Base-by-base conservation (phyloP, 2,329 filamentous ascomycete species). In the Ophiostoma sp. region DNA sequence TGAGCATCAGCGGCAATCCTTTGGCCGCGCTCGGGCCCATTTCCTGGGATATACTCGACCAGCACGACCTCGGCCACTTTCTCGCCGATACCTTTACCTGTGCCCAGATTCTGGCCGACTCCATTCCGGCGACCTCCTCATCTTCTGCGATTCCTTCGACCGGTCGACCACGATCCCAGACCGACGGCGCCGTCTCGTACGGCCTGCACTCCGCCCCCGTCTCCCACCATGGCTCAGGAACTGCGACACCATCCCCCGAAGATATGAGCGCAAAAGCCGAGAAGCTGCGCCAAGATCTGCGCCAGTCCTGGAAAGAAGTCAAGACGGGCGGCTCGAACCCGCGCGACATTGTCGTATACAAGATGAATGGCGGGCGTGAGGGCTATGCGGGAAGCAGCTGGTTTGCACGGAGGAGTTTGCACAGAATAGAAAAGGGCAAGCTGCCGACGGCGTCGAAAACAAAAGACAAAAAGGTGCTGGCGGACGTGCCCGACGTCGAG, bases 361-460 rank as follows among this genome's bases (percentile, higher is more conserved):
- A 75, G 69, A 71, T 73, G 69, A 71, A 70, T 8, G 71, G 69
- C 31, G 71, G 71, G 2, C 72, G 68, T 8, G 89, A 91, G 2
- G 91, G 93, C 78, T 95, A 98, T 81, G 90, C 93, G 50, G 91
- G 91, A 76, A 95, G 95, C 1, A 87, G 92, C 8, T 98, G 95
- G 95, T 98, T 98, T 82, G 93, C 93, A 31, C 85, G 95, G 72
- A 86, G 92, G 68, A 97, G 94, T 79, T 86, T 97, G 25, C 94
- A 98, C 78, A 25, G 57, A 7, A n/a, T n/a, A 1, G 69, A 57
- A 4, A 52, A 36, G 71, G 31, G 31, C 2, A 48, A 52, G 63
- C 48, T 7, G 22, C 80, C 97, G 28, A 39, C 50, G 15, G 39
- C n/a, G 69, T 33, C 22, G 5, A 39, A 31, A 45, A 0, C 15